Evolutionary conservation across 495 filamentous ascomycete genomes (phyloP).

Genomic region (Aspergillus steynii): DNA sequence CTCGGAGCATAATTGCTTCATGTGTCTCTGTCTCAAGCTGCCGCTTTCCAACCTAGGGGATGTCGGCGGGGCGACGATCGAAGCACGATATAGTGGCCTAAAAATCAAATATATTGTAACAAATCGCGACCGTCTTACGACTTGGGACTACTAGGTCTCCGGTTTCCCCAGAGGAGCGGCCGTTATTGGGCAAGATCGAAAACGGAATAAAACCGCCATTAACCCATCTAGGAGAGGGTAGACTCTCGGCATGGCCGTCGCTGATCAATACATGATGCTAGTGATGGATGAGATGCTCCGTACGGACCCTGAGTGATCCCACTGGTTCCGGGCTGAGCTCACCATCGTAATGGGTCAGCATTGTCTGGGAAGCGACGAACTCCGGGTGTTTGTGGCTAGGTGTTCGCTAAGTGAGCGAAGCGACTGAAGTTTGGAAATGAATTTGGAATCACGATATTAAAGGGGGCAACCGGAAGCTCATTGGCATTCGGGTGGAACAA

Average conservation of each 20-base stretch:
- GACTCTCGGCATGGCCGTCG: too few relatives aligned
- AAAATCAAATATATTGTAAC: not conserved
- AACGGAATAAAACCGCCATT: not conserved
- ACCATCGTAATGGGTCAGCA: too few relatives aligned
- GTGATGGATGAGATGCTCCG: not conserved
- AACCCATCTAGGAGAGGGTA: too few relatives aligned
- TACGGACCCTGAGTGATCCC: not conserved
- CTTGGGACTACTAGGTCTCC: not conserved
- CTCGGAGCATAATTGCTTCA: not conserved
- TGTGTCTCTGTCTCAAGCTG: not conserved
- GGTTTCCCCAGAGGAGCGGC: not conserved
- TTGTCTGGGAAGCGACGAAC: too few relatives aligned
- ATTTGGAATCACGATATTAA: not conserved
- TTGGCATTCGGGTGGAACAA: conserved; percentile 11
- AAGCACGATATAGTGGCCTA: not conserved
- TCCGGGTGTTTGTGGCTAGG: too few relatives aligned
- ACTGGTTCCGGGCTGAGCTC: not conserved
- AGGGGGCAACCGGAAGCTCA: not conserved
- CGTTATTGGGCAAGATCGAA: not conserved
- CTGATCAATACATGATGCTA: not conserved
- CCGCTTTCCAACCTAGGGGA: too few relatives aligned
- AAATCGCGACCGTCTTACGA: not conserved
- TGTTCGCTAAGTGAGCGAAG: too few relatives aligned
- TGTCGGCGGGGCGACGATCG: not conserved
- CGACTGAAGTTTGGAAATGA: not conserved